Conservation (phyloP, 192 early-diverging fungal species). For the Coemansia sp. region DNA sequence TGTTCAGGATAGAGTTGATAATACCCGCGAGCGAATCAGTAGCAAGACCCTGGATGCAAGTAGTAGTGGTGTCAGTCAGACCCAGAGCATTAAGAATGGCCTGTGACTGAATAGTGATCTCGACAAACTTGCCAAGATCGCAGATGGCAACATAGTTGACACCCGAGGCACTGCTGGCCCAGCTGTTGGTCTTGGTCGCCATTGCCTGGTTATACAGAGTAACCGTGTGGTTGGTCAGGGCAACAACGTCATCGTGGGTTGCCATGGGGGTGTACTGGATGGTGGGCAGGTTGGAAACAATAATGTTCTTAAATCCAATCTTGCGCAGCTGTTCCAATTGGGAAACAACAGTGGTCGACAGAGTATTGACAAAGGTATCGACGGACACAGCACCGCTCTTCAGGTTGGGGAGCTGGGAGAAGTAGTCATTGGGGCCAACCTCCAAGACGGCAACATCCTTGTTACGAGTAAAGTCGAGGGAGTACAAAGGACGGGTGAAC, state of each 20-base stretch:
- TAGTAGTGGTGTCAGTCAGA: neutral
- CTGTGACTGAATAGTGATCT: neutral
- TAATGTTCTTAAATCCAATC: conserved; percentile 40
- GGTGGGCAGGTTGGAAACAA: conserved; percentile 29
- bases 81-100: conserved; percentile 4
- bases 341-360: conserved; percentile 13
- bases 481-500: conserved; percentile 11
- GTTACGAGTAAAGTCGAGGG: conserved; percentile 5
- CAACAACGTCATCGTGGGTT: conserved; percentile 7
- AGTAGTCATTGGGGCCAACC: conserved; percentile 33
- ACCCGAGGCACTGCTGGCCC: neutral
- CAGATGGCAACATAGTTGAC: neutral
- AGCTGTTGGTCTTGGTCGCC: neutral
- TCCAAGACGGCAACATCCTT: conserved; percentile 30
- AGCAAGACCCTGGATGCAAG: neutral
- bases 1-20: neutral
- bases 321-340: conserved; percentile 32
- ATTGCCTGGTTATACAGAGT: neutral
- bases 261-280: conserved; percentile 37
- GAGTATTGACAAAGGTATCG: conserved; percentile 18
- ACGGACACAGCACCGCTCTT: conserved; percentile 10
- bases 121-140: conserved; percentile 3
- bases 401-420: conserved; percentile 24
- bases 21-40: too few species aligned
- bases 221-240: neutral